phyloP scores from a whole-genome alignment of 768 basidiomycete species.

The Termitomyces sp. region DNA sequence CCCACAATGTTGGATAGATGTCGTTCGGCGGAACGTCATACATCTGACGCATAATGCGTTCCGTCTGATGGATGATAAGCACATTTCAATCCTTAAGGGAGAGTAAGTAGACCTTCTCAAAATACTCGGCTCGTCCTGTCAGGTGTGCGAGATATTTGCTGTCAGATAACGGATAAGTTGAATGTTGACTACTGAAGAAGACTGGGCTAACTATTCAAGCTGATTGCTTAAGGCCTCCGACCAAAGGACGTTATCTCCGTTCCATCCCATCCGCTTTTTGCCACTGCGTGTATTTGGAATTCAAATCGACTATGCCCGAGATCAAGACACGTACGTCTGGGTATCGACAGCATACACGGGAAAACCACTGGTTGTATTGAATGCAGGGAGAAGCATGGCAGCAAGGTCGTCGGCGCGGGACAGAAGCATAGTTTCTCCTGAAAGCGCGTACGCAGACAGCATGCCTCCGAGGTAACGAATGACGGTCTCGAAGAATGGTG shows the following conservation, averaged over 20 bases:
- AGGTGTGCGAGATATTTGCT: slow-evolving; percentile 76
- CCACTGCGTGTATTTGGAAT: slow-evolving; percentile 24
- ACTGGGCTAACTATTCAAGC: slow-evolving; percentile 47
- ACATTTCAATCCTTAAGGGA: not conserved
- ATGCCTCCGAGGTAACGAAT: slow-evolving; percentile 85
- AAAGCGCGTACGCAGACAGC: slow-evolving; percentile 73
- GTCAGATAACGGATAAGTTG: not conserved
- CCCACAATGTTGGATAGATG: slow-evolving; percentile 54
- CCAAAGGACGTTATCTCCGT: slow-evolving; percentile 25
- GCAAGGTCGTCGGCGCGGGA: slow-evolving; percentile 72
- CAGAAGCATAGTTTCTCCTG: slow-evolving; percentile 56
- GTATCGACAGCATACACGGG: slow-evolving; percentile 68
- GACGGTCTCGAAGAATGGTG: slow-evolving; percentile 72
- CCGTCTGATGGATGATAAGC: slow-evolving; percentile 28
- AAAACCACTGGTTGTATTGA: slow-evolving; percentile 64
- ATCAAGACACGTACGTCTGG: slow-evolving; percentile 32
- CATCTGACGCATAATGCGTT: slow-evolving; percentile 42
- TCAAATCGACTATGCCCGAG: not conserved
- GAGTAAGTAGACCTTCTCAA: slow-evolving; percentile 30
- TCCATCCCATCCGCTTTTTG: slow-evolving; percentile 27
- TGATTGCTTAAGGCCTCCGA: slow-evolving; percentile 50
- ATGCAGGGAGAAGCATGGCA: slow-evolving; percentile 60
- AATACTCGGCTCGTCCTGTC: slow-evolving; percentile 63
- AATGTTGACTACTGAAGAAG: not conserved
- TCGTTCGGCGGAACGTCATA: slow-evolving; percentile 41